A percentile compares a stretch with the other conserved stretches of the same genome.
These are phyloP conservation scores for Fusarium transvaalense DNA, from an alignment of 2,329 filamentous ascomycete genomes.

Conservation along the genomic window DNA sequence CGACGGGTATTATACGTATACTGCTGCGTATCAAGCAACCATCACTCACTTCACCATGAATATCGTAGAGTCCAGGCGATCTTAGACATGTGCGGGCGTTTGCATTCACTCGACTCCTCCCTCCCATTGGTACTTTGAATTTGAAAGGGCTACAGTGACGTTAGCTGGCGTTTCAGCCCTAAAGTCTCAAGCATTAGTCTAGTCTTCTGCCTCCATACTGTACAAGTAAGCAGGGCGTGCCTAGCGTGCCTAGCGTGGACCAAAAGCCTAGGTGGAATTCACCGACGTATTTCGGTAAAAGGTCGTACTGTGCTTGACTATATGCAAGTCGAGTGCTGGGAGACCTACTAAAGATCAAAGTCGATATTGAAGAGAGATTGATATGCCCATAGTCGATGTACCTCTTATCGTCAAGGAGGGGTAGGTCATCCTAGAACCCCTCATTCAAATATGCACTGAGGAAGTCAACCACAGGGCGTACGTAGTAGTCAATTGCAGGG, in stretches of 20 bases:
- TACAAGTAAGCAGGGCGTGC: background rate
- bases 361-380: background rate
- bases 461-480: background rate
- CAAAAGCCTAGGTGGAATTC: background rate
- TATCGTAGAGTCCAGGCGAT: background rate
- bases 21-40: too few species aligned
- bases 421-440: background rate
- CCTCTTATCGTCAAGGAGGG: too few species aligned
- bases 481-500: background rate
- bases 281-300: background rate
- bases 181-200: background rate
- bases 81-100: background rate
- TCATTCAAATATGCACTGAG: background rate
- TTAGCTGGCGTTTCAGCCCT: slow-evolving; percentile 15
- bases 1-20: background rate
- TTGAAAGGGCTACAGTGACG: background rate
- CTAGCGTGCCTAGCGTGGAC: background rate
- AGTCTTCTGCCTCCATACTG: background rate
- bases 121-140: background rate
- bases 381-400: background rate
- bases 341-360: background rate
- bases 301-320: background rate
- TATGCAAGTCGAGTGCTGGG: background rate
- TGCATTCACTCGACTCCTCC: slow-evolving; percentile 1
- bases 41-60: too few species aligned